phyloP scores from a whole-genome alignment of 495 filamentous ascomycete species.

The Annulohypoxylon moriforme region DNA sequence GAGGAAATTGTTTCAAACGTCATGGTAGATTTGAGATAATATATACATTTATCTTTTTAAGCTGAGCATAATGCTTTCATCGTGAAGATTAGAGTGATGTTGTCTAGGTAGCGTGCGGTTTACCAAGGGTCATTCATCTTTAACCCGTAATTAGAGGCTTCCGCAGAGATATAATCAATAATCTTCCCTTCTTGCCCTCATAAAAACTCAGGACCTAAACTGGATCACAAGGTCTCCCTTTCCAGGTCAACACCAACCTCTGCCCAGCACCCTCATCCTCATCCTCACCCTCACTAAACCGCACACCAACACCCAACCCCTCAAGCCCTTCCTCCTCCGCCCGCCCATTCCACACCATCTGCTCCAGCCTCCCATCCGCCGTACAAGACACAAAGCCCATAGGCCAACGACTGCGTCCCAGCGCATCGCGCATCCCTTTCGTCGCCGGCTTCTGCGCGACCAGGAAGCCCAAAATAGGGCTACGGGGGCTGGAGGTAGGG shows the following conservation, averaged over 20 bases:
- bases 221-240: constrained; percentile 58
- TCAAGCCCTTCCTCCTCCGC: constrained; percentile 73
- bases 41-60: neutral
- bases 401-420: constrained; percentile 73
- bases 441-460: constrained; percentile 62
- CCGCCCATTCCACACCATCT: constrained; percentile 76
- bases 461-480: constrained; percentile 68
- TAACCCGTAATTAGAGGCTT: neutral
- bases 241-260: constrained; percentile 65
- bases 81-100: neutral
- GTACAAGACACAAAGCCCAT: constrained; percentile 68
- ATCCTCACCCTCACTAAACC: constrained; percentile 54
- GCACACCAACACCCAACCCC: constrained; percentile 69
- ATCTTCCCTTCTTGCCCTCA: neutral
- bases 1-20: neutral
- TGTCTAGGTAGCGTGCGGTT: neutral
- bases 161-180: neutral
- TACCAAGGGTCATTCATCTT: neutral
- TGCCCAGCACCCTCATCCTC: constrained; percentile 33
- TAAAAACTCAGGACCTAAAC: neutral
- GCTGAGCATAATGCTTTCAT: neutral
- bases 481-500: neutral
- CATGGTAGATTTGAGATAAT: neutral
- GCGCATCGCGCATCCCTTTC: constrained; percentile 69
- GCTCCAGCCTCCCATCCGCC: constrained; percentile 62